Evolutionary conservation across 805 yeast genomes (phyloP).

Genomic region (Maudiozyma turicensis): DNA sequence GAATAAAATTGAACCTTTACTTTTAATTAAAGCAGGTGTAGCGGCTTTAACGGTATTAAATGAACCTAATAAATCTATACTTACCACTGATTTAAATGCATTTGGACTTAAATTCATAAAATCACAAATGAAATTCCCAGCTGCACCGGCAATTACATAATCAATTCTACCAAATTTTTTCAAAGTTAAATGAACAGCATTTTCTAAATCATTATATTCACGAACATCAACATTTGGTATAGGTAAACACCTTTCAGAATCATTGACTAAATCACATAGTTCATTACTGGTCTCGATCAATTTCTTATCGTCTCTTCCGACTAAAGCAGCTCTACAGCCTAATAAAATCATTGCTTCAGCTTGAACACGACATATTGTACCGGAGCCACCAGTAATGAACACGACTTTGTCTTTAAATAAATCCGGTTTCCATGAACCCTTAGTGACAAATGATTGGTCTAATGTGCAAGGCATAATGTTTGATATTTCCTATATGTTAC

Average conservation of each 20-base stretch:
- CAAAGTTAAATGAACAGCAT: slow-evolving; percentile 61
- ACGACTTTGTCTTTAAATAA: slow-evolving; percentile 77
- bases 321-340: slow-evolving; percentile 80
- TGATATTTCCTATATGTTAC: no score
- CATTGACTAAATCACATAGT: slow-evolving; percentile 40
- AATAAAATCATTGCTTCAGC: slow-evolving; percentile 71
- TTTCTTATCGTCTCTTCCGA: slow-evolving; percentile 66
- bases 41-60: slow-evolving; percentile 84
- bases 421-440: slow-evolving; percentile 42
- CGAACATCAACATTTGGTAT: slow-evolving; percentile 73
- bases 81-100: slow-evolving; percentile 81
- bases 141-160: slow-evolving; percentile 89
- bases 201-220: slow-evolving; percentile 44
- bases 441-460: slow-evolving; percentile 20
- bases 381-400: slow-evolving; percentile 93
- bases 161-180: slow-evolving; percentile 67
- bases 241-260: slow-evolving; percentile 43
- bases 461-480: slow-evolving; percentile 21
- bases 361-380: slow-evolving; percentile 88
- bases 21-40: slow-evolving; percentile 50
- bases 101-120: slow-evolving; percentile 69
- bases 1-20: slow-evolving; percentile 65
- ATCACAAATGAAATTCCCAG: slow-evolving; percentile 84
- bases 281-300: slow-evolving; percentile 62
- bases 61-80: slow-evolving; percentile 81